These are phyloP conservation scores for Amorphotheca resinae DNA, from an alignment of 495 filamentous ascomycete genomes.

Conservation along the genomic window DNA sequence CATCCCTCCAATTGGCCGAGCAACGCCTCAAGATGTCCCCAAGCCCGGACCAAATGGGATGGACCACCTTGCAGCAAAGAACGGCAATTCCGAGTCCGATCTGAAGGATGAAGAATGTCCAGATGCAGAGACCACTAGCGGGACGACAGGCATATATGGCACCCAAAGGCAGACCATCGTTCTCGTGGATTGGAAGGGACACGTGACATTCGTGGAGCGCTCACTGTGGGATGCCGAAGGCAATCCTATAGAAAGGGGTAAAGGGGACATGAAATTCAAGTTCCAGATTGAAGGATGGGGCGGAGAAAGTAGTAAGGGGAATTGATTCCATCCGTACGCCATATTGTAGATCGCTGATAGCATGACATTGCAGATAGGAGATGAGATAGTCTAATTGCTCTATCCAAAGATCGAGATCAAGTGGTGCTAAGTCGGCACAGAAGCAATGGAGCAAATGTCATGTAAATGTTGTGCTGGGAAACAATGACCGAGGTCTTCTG, in stretches of 20 bases:
- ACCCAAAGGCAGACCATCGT: conserved; percentile 87
- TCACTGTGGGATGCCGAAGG: conserved; percentile 63
- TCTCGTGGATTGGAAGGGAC: conserved; percentile 61
- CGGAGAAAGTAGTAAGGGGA: conserved; percentile 18
- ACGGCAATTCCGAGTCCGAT: conserved; percentile 17
- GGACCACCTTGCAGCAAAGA: conserved; percentile 19
- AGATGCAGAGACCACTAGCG: conserved; percentile 24
- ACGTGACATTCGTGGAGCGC: conserved; percentile 71
- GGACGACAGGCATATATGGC: conserved; percentile 61
- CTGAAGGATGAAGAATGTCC: conserved; percentile 23
- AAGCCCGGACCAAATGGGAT: conserved; percentile 4
- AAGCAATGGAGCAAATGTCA: too few species aligned
- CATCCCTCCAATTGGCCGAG: conserved; percentile 57
- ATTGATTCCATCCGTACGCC: conserved; percentile 10
- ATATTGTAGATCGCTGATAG: conserved; percentile 18
- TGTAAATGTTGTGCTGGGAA: too few species aligned
- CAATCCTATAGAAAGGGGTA: conserved; percentile 42
- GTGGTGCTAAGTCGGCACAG: conserved; percentile 5
- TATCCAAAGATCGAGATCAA: background rate
- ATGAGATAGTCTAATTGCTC: background rate
- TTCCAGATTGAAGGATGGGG: conserved; percentile 48
- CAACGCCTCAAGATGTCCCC: conserved; percentile 23
- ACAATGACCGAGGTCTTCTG: too few species aligned
- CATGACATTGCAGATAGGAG: conserved; percentile 1
- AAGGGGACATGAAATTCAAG: conserved; percentile 50